A percentile compares a stretch with the other conserved stretches of the same genome.
Conservation (phyloP, 2,329 filamentous ascomycete species). For the Bertia moriformis region DNA sequence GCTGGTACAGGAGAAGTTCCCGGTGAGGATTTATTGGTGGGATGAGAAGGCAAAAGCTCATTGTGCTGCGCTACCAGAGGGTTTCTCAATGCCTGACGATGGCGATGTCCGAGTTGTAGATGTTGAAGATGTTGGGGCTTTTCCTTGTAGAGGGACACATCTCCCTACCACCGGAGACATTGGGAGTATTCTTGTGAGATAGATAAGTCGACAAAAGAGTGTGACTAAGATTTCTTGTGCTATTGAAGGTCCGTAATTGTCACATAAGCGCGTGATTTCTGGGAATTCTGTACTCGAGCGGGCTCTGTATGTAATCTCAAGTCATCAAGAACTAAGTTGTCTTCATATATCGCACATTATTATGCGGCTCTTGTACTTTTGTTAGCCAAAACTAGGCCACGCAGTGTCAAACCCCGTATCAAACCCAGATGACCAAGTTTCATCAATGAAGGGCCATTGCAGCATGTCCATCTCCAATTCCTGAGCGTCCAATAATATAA, state of each 20-base stretch:
- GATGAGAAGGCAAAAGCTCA: not conserved
- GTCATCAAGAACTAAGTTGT: no score
- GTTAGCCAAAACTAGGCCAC: not conserved
- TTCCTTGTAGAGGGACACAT: not conserved
- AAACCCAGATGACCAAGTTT: slow-evolving; percentile 17
- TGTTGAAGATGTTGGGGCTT: not conserved
- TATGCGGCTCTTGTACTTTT: no score
- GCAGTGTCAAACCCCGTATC: slow-evolving; percentile 13
- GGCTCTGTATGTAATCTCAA: no score
- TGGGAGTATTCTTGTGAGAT: no score
- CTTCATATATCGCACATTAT: no score
- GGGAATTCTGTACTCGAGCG: no score
- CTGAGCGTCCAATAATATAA: slow-evolving; percentile 4
- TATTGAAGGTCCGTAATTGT: no score
- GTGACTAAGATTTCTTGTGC: no score
- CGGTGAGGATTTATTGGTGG: not conserved
- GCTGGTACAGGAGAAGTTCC: not conserved
- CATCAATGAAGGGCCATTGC: slow-evolving; percentile 20
- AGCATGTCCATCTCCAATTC: slow-evolving; percentile 18
- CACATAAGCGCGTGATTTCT: no score
- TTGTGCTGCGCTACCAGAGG: not conserved
- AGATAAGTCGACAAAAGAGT: no score
- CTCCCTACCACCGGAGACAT: not conserved
- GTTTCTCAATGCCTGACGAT: not conserved
- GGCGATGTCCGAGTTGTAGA: not conserved